Evolutionary conservation across 257 asterid genomes (phyloP).

Genomic region (Marsdenia floribunda): DNA sequence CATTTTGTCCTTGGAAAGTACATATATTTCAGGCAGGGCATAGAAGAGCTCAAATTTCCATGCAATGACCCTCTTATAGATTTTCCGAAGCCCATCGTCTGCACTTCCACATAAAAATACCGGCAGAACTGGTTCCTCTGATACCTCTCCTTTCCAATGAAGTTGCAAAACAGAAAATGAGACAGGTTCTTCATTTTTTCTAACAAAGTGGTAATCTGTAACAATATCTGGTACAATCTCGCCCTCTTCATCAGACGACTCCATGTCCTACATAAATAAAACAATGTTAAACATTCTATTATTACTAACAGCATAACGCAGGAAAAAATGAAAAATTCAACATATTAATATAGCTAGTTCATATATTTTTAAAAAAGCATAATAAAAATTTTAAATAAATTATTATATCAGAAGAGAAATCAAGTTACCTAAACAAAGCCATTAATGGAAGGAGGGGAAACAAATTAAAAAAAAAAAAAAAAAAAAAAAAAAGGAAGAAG

Average conservation of each 20-base stretch:
- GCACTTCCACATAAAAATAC: slow-evolving; percentile 41
- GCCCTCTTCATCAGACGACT: slow-evolving; percentile 66
- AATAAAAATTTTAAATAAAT: neutral
- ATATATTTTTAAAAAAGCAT: neutral
- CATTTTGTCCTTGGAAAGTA: slow-evolving; percentile 31
- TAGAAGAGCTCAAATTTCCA: slow-evolving; percentile 56
- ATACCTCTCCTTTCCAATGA: slow-evolving; percentile 31
- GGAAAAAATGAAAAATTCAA: neutral
- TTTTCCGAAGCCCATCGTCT: slow-evolving; percentile 34
- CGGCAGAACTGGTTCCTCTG: slow-evolving; percentile 14
- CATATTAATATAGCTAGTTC: neutral
- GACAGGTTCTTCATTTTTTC: slow-evolving; percentile 25
- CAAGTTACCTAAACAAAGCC: neutral
- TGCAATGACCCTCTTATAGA: slow-evolving; percentile 45
- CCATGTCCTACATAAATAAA: slow-evolving; percentile 31
- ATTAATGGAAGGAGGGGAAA: too few species aligned
- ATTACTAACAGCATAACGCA: neutral
- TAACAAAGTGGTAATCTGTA: slow-evolving; percentile 37
- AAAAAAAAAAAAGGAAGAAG: too few species aligned
- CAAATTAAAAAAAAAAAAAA: too few species aligned
- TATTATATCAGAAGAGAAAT: neutral
- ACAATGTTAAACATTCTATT: neutral
- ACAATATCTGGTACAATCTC: slow-evolving; percentile 44
- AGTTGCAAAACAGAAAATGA: slow-evolving; percentile 52
- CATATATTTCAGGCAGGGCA: slow-evolving; percentile 47